A percentile compares a stretch with the other conserved stretches of the same genome.
phyloP scores from a whole-genome alignment of 352 stramenopile genomes.

The Globisporangium lucens region DNA sequence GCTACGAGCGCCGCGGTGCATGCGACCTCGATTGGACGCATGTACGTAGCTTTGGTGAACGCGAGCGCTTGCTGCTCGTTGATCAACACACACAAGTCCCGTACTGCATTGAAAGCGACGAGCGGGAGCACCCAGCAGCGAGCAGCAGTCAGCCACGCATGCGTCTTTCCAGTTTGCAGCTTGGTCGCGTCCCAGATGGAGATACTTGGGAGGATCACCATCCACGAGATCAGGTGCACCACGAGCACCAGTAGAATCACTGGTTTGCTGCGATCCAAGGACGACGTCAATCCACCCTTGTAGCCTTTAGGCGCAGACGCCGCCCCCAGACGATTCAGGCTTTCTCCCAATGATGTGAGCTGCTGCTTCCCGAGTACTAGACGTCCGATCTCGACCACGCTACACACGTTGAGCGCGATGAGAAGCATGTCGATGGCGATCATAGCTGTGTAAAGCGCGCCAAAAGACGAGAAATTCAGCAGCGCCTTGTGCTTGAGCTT shows the following conservation, averaged over 20 bases:
- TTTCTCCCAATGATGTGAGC: conserved; percentile 23
- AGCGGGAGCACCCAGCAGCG: conserved; percentile 36
- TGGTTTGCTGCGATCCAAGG: conserved; percentile 36
- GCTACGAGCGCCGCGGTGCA: conserved; percentile 13
- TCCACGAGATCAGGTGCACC: conserved; percentile 47
- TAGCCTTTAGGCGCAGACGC: conserved; percentile 14
- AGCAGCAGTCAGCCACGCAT: conserved; percentile 35
- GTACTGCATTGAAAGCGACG: conserved; percentile 32
- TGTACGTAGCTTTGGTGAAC: conserved; percentile 29
- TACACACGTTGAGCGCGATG: conserved; percentile 29
- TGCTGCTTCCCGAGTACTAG: conserved; percentile 22
- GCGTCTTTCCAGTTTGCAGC: conserved; percentile 19
- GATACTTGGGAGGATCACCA: conserved; percentile 38
- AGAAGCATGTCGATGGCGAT: conserved; percentile 37
- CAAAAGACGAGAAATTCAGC: conserved; percentile 44
- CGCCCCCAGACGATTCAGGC: conserved; percentile 14
- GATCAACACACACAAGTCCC: conserved; percentile 28
- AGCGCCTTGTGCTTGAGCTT: conserved; percentile 28
- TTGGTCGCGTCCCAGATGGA: conserved; percentile 28
- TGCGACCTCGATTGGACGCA: conserved; percentile 32
- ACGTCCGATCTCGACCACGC: conserved; percentile 28
- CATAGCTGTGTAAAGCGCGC: conserved; percentile 43
- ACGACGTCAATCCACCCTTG: conserved; percentile 34
- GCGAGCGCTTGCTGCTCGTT: conserved; percentile 28
- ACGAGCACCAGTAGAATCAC: conserved; percentile 33